Base-by-base conservation (phyloP, 306 rosid species). In the Biancaea sappan region DNA sequence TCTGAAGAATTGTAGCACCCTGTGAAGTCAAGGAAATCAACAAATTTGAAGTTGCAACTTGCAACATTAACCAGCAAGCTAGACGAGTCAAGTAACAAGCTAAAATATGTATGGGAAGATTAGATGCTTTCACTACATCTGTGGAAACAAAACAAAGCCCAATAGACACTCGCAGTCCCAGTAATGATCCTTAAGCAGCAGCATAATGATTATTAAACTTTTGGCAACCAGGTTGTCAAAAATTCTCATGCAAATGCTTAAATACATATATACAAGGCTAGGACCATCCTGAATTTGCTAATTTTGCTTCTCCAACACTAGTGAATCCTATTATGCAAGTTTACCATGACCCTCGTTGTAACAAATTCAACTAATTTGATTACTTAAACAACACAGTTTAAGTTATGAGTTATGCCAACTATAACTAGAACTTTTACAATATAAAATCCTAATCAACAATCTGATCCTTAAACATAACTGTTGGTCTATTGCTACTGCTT, bases 391-490 rank as follows among this genome's bases (percentile, higher is more conserved):
- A 21, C 16, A 14, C 8, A 35, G 56, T 59, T 35, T 56, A 64
- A 65, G 63, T 32, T 54, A 6, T 34, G 37, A n/a, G 61, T 43
- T 64, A 51, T 25, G 43, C 50, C 21, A 22, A 48, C 51, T 67
- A 62, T 12, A 46, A 60, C 26, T 21, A 38, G 16, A 25, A 68
- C 28, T 14, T 15, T 46, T 4, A n/a, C 10, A 12, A 13, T 24
- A 41, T 43, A 28, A 68, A 50, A 48, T 73, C 43, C 34, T 6
- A 9, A 74, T 32, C 61, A 68, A 74, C 37, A 68, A 69, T 74
- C 52, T 24, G 46, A 35, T 41, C 77, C 13, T 35, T 37, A 40
- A 53, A 69, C 50, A 69, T 21, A 22, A 31, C 25, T 35, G 74
- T 60, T 28, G 63, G 54, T 60, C 58, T 16, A 51, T 25, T 16